Evolutionary conservation across 2,329 filamentous ascomycete species (phyloP).

Genomic region (Talaromyces piceae): DNA sequence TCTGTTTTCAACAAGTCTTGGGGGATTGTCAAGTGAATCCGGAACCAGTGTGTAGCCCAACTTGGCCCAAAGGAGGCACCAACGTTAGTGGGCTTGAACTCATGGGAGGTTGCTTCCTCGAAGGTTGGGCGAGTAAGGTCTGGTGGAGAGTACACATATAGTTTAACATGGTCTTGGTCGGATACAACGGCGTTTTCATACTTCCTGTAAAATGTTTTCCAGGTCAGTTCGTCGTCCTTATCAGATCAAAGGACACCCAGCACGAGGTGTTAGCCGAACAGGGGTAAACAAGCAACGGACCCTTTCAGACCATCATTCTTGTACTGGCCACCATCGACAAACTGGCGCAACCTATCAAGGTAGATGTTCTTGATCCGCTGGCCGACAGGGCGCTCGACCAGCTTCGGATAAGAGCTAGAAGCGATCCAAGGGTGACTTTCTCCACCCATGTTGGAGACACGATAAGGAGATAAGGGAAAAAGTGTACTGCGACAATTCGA

Average conservation of each 20-base stretch:
- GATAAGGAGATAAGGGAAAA: constrained; percentile 3
- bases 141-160: constrained; percentile 80
- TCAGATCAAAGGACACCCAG: constrained; percentile 1
- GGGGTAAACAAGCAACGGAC: constrained; percentile 38
- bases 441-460: constrained; percentile 27
- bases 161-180: constrained; percentile 69
- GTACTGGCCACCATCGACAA: constrained; percentile 74
- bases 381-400: constrained; percentile 51
- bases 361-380: constrained; percentile 82
- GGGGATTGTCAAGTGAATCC: constrained; percentile 70
- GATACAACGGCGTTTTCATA: constrained; percentile 61
- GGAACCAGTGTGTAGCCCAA: constrained; percentile 98
- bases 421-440: constrained; percentile 28
- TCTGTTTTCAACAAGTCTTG: constrained; percentile 64
- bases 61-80: constrained; percentile 83
- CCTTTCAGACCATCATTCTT: constrained; percentile 64
- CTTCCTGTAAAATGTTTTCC: constrained; percentile 48
- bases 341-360: constrained; percentile 71
- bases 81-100: constrained; percentile 66
- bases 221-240: constrained; percentile 3
- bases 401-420: constrained; percentile 41
- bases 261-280: not conserved
- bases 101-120: constrained; percentile 68
- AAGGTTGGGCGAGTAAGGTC: constrained; percentile 74
- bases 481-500: not conserved